Base-by-base conservation (phyloP, 139 green algal genomes). In the Chlorella sorokiniana region DNA sequence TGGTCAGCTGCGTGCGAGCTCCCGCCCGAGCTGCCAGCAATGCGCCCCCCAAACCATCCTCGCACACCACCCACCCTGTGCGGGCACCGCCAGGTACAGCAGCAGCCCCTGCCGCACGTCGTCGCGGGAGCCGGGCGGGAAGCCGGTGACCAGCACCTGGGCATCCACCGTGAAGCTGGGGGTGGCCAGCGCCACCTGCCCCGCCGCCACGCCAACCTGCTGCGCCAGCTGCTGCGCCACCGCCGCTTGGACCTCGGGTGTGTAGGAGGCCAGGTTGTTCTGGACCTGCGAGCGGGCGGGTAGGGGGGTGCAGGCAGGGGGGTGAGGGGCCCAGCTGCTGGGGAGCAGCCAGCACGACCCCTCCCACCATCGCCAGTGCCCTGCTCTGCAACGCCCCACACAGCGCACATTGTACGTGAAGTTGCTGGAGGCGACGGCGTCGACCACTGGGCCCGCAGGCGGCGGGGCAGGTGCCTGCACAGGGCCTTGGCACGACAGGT, bases 161-260 rank as follows among this genome's bases (percentile, higher is more conserved):
- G 18, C n/a, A 0, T 3, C 22, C 7, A 62, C 69, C 1, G 4
- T 29, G 52, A 68, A 69, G 72, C 3, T 29, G 35, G 72, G 69
- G 25, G 52, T 40, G 33, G 54, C 51, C n/a, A 79, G 51, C 0
- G 35, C 11, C 18, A 79, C 72, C 72, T 79, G 72, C 35, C 35
- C 48, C 35, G 72, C 29, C 11, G 23, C 20, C 51, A 79, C 14
- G 1, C 25, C 52, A 10, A 79, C 11, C 52, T 79, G 52, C 8
- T 38, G 9, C 22, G 72, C 72, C 72, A 79, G 72, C 72, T 79
- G 52, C 23, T 25, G 1, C 7, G 52, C 51, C 72, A 79, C 51
- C 23, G 31, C 1, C n/a, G 37, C 33, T 52, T 79, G 52, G 33
- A 79, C 72, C 35, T 54, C 31, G 0, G 37, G 22, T 1, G 35